Evolutionary conservation across 495 filamentous ascomycete species (phyloP), one percentile per base, ranked within the genome.

Genomic region (Physcia stellaris): DNA sequence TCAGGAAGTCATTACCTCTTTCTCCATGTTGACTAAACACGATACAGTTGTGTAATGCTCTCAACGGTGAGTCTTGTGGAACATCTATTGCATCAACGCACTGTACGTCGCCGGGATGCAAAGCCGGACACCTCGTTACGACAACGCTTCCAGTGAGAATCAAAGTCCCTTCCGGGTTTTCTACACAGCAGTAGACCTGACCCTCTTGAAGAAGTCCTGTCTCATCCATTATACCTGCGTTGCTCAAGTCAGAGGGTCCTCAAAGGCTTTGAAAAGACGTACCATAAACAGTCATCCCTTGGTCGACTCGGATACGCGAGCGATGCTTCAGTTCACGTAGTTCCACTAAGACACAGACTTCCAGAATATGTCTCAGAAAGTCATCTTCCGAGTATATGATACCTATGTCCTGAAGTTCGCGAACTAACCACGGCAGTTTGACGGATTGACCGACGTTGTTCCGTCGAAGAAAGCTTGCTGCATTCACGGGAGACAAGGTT

Each of bases 61-160:
- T 40, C 2, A 90, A 65, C 0, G 80, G 76, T 28, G 77, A 80
- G n/a, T 58, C 49, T 0, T 43, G 21, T 0, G 85, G 80, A 5
- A 67, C 57, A 15, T 68, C 59, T 1, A 65, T 57, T 0, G 73
- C 73, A 1, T 64, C 40, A 9, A 63, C 74, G 32, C 70, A 37
- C 56, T 87, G 85, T 2, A 88, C 68, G 52, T 93, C 85, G 1
- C 85, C 85, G 0, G 82, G 79, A 53, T 90, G 80, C 37, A 88
- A 54, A 1, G 80, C 80, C 4, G 85, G 85, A 6, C 73, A 75
- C 13, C 83, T 62, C 4, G 85, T 83, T 15, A 93, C 61, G 2
- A 83, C 48, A 17, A 79, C 49, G 11, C 47, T 24, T 3, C 50
- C 50, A 1, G 47, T 47, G 16, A 53, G 28, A 34, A 46, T 3